phyloP scores from a whole-genome alignment of 1,139 yeast genomes.

The Pichia sp. region DNA sequence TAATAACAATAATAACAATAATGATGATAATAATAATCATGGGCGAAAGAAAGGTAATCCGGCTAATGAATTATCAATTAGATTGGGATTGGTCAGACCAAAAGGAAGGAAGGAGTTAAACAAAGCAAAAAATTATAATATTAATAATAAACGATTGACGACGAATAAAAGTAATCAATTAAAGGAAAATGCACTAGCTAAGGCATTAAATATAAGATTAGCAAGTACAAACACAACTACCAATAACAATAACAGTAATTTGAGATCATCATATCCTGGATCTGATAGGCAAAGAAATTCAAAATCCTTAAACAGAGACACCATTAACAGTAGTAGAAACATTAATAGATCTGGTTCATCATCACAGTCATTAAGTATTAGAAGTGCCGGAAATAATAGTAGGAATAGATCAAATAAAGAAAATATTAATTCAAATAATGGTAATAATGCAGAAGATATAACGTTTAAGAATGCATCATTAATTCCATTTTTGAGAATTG shows the following conservation, averaged over 20 bases:
- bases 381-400: neutral
- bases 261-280: neutral
- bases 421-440: neutral
- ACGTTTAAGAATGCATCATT: slow-evolving; percentile 19
- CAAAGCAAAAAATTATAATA: neutral
- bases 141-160: too few relatives aligned
- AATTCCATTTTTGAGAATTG: slow-evolving; percentile 20
- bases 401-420: neutral
- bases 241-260: neutral
- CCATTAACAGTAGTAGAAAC: too few relatives aligned
- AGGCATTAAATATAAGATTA: neutral
- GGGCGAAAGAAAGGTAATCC: neutral
- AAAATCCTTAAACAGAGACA: too few relatives aligned
- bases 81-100: neutral
- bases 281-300: too few relatives aligned
- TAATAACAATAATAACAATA: too few relatives aligned
- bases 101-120: neutral
- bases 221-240: too few relatives aligned
- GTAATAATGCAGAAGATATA: slow-evolving; percentile 1
- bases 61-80: neutral
- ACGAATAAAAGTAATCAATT: neutral
- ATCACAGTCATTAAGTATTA: neutral
- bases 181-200: neutral
- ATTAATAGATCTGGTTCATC: neutral
- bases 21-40: neutral